These are phyloP conservation scores for Magnusiomyces paraingens DNA, from an alignment of 1,139 yeast species.

Conservation along the genomic window DNA sequence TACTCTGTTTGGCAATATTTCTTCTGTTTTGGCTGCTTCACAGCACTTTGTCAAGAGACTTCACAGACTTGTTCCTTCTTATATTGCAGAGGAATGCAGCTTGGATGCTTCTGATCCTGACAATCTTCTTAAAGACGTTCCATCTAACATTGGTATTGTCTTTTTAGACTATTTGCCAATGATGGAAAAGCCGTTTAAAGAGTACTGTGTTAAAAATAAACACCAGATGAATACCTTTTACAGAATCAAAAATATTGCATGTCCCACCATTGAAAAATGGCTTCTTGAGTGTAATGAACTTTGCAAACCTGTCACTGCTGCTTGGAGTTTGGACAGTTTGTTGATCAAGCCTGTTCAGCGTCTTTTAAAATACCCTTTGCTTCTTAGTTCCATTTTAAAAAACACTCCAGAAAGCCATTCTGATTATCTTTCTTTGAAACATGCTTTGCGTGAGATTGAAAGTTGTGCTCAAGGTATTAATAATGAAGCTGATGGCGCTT, in stretches of 20 bases:
- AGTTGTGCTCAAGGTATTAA: conserved; percentile 30
- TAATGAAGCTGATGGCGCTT: conserved; percentile 12
- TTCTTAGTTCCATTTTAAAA: conserved; percentile 28
- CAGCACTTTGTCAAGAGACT: conserved; percentile 26
- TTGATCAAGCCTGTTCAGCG: conserved; percentile 41
- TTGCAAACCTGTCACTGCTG: conserved; percentile 30
- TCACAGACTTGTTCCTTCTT: conserved; percentile 24
- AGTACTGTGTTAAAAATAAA: conserved; percentile 30
- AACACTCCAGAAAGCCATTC: conserved; percentile 28
- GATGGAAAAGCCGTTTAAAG: conserved; percentile 30
- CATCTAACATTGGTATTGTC: conserved; percentile 31
- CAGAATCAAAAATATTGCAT: conserved; percentile 23
- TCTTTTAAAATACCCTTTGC: conserved; percentile 37
- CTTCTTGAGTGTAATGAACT: conserved; percentile 27
- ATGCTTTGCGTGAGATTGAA: conserved; percentile 26
- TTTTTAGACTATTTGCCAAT: conserved; percentile 29
- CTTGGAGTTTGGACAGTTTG: conserved; percentile 38
- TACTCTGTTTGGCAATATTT: conserved; percentile 29
- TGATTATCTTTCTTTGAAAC: conserved; percentile 28
- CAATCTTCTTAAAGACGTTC: conserved; percentile 23
- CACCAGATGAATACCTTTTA: conserved; percentile 30
- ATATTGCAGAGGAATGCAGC: conserved; percentile 20
- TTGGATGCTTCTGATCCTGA: conserved; percentile 13
- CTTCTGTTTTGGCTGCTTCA: conserved; percentile 28
- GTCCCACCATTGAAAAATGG: conserved; percentile 31